Base-by-base conservation (phyloP, 371 early-diverging fungal species). In the Globomyces sp. region DNA sequence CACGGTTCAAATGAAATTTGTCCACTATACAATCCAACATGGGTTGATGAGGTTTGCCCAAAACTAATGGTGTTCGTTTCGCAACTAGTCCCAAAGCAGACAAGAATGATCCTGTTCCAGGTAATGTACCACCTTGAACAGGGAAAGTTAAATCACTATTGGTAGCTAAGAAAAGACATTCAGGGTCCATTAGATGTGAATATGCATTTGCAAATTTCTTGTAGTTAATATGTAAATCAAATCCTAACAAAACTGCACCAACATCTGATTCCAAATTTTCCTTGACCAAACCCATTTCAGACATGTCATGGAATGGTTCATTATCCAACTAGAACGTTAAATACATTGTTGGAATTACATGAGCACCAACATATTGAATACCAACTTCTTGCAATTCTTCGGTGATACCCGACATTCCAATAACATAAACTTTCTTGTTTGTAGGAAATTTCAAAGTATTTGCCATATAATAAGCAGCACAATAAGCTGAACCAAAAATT, bases 401-500 rank as follows among this genome's bases (percentile, higher is more conserved):
- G 13, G 74, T 78, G 53, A 98, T 90, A 37, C 99, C 99, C 10
- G 80, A 71, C 86, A 90, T 91, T 45, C 99, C 99, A 73, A 93
- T 80, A 41, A 96, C 86, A 66, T 90, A 98, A 2, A 92, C 94
- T 72, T 90, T 87, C 77, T 95, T 94, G 70, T 90, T 89, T 39
- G 68, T 70, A 1, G 93, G 88, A 53, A 96, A 91, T 34, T 90
- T 80, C 36, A 89, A 76, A 3, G 91, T 82, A 63, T 94, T 75
- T 70, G 85, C 87, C 24, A 98, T 80, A 72, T 97, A 98, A 65
- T 89, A 89, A 0, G 99, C 99, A 0, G 97, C 91, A 0, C 95
- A 94, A 74, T 89, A 94, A 0, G 97, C 86, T n/a, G 96, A 95
- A 55, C 92, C 88, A 67, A 95, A 96, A 10, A 98, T 90, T 63